phyloP scores from a whole-genome alignment of 768 basidiomycete genomes.

The Mycena galopus region DNA sequence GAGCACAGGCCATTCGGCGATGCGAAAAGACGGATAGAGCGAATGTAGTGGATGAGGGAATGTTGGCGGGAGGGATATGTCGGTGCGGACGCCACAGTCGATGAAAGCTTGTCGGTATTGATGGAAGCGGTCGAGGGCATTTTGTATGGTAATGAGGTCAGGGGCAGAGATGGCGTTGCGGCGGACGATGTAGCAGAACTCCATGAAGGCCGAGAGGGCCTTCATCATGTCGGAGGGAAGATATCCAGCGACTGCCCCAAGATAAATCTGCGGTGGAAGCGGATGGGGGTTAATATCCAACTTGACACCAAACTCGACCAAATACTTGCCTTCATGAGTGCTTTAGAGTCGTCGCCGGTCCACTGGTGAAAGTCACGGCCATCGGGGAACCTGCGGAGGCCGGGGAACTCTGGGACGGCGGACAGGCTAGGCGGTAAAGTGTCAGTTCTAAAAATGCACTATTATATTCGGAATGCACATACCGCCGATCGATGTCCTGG shows the following conservation, averaged over 20 bases:
- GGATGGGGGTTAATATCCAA: too few species aligned
- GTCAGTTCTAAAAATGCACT: too few species aligned
- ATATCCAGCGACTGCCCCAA: constrained; percentile 44
- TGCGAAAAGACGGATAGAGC: constrained; percentile 35
- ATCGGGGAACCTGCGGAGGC: too few species aligned
- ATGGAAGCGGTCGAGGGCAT: constrained; percentile 29
- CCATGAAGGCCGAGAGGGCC: constrained; percentile 10
- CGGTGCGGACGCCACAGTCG: constrained; percentile 16
- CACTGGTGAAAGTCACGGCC: too few species aligned
- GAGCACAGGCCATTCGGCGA: constrained; percentile 50
- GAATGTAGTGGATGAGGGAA: constrained; percentile 41
- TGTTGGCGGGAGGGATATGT: constrained; percentile 45
- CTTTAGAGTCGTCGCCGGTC: too few species aligned
- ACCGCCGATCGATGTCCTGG: too few species aligned
- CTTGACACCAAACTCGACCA: too few species aligned
- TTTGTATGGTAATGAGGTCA: constrained; percentile 29
- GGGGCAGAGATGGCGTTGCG: constrained; percentile 27
- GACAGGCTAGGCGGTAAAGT: too few species aligned
- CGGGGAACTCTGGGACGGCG: too few species aligned
- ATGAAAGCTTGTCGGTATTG: constrained; percentile 40
- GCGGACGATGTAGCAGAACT: constrained; percentile 35
- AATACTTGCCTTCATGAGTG: too few species aligned
- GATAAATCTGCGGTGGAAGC: constrained; percentile 46
- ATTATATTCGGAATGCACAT: too few species aligned
- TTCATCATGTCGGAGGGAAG: constrained; percentile 43